Conservation (phyloP, 768 basidiomycete genomes). For the Boletellus ananiceps region DNA sequence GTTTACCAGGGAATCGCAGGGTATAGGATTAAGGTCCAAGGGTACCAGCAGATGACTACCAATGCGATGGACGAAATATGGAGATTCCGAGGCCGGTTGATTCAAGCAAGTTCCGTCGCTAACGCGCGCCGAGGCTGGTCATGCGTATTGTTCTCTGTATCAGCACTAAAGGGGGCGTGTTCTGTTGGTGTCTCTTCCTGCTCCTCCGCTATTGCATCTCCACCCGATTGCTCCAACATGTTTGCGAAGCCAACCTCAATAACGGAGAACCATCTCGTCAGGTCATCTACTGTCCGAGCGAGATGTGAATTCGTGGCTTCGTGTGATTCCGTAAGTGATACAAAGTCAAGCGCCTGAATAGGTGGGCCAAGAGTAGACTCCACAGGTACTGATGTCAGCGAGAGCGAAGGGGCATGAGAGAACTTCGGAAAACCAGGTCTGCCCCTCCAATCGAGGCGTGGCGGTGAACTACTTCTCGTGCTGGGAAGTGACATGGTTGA, state of each 20-base stretch:
- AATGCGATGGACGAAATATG: constrained; percentile 8
- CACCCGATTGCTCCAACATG: constrained; percentile 52
- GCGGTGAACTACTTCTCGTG: constrained; percentile 30
- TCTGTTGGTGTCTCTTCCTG: constrained; percentile 41
- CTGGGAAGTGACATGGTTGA: constrained; percentile 40
- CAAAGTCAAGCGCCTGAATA: constrained; percentile 69
- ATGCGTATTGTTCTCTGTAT: constrained; percentile 7
- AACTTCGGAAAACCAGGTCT: constrained; percentile 22
- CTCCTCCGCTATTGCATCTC: constrained; percentile 62
- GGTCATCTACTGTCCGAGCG: constrained; percentile 65
- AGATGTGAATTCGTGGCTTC: constrained; percentile 67
- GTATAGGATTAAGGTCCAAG: constrained; percentile 8
- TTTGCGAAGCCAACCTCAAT: constrained; percentile 68
- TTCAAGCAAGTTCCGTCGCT: constrained; percentile 20
- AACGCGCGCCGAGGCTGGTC: constrained; percentile 9
- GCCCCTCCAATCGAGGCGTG: constrained; percentile 20
- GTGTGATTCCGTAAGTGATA: constrained; percentile 44
- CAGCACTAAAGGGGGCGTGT: constrained; percentile 9
- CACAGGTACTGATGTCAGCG: constrained; percentile 32
- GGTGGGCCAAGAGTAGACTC: constrained; percentile 38
- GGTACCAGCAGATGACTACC: constrained; percentile 18
- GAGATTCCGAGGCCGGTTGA: neutral
- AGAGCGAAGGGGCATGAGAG: constrained; percentile 29
- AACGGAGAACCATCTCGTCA: constrained; percentile 69
- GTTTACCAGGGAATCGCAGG: constrained; percentile 12